Evolutionary conservation across 495 filamentous ascomycete species (phyloP).

Genomic region (Umbilicaria muhlenbergii): DNA sequence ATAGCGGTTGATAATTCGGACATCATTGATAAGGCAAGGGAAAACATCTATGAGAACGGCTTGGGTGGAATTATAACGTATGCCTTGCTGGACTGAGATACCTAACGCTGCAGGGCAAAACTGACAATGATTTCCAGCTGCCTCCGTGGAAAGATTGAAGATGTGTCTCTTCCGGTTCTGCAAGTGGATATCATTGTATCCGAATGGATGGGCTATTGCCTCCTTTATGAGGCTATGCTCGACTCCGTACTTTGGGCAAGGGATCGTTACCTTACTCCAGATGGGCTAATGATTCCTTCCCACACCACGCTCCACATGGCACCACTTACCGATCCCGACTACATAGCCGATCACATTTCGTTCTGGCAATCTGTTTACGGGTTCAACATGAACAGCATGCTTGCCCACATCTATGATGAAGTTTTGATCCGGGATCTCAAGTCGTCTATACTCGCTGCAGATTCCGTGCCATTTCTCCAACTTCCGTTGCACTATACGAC

Average conservation of each 20-base stretch:
- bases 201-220: slow-evolving; percentile 95
- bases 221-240: slow-evolving; percentile 90
- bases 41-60: slow-evolving; percentile 71
- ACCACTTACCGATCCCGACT: slow-evolving; percentile 74
- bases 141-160: slow-evolving; percentile 84
- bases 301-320: slow-evolving; percentile 78
- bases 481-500: slow-evolving; percentile 40
- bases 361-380: slow-evolving; percentile 59
- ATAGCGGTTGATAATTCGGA: slow-evolving; percentile 88
- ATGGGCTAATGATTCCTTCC: slow-evolving; percentile 78
- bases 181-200: slow-evolving; percentile 92
- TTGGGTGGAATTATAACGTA: slow-evolving; percentile 65
- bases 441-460: slow-evolving; percentile 26
- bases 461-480: slow-evolving; percentile 35
- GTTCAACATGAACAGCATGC: slow-evolving; percentile 41
- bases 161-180: slow-evolving; percentile 60
- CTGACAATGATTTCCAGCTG: slow-evolving; percentile 21
- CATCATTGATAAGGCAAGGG: slow-evolving; percentile 76
- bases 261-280: slow-evolving; percentile 63
- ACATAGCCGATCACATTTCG: slow-evolving; percentile 42
- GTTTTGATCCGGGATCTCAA: slow-evolving; percentile 35
- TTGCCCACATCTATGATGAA: slow-evolving; percentile 42
- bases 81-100: slow-evolving; percentile 7
- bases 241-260: slow-evolving; percentile 83
- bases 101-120: background rate